Evolutionary conservation across 352 stramenopile species (phyloP), one percentile per base, ranked within the genome.

Genomic region (Globisporangium heterothallicum): DNA sequence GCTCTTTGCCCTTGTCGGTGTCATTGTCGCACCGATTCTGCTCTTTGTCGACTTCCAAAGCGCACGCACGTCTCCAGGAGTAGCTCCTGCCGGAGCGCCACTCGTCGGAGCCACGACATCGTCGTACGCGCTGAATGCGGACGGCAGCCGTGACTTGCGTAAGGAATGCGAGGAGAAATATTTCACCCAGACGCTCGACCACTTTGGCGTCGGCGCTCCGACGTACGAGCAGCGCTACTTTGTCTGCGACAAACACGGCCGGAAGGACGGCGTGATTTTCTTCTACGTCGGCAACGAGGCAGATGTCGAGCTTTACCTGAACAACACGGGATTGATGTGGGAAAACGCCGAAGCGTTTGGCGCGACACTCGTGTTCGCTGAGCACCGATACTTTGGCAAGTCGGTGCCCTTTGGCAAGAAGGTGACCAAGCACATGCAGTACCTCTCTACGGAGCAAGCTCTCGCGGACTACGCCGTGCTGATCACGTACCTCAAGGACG

Each of bases 381-480:
- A 99, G 70, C 96, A 99, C 66, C 86, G 96, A 0, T 99, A 98
- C 77, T 98, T 98, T 72, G 96, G 95, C 53, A 82, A 96, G 63
- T 95, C 83, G 45, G 61, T 96, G 22, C 91, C 90, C 0, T 90
- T 90, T 19, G 66, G 60, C 19, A 76, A 77, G 47, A 70, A 86
- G 1, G 63, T 77, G 29, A 53, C 47, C 10, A 72, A 88, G 49
- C 66, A 77, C 49, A 75, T 86, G 61, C 66, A 82, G 25, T 96
- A 89, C 50, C 70, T 92, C 5, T 91, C 78, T 19, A 78, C 75
- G 0, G 76, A 92, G 24, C 92, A 98, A 60, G 80, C 94, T 24
- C 70, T 98, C 12, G 86, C 78, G 0, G 92, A 98, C 64, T 98
- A 95, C 47, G 68, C 72, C 0, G 73, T 79, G 53, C 62, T 86